These are phyloP conservation scores for Fusarium avenaceum DNA, from an alignment of 2,329 filamentous ascomycete genomes.

Conservation along the genomic window DNA sequence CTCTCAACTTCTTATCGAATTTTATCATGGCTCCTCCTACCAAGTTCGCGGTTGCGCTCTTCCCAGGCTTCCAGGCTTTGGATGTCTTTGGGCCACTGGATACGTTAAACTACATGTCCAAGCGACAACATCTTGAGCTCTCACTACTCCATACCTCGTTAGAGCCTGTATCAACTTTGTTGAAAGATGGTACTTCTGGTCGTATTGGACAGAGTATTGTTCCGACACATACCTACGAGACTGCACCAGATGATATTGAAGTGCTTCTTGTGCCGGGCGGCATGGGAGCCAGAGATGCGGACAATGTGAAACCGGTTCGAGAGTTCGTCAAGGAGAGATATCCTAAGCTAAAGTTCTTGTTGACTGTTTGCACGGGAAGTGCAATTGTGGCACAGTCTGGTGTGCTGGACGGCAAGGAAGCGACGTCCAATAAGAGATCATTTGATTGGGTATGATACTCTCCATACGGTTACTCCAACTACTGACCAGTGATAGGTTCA, in stretches of 20 bases:
- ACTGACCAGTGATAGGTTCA: conserved; percentile 50
- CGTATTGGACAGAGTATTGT: conserved; percentile 51
- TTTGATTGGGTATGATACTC: conserved; percentile 54
- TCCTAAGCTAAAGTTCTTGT: conserved; percentile 62
- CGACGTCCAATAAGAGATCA: conserved; percentile 72
- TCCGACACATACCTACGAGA: conserved; percentile 56
- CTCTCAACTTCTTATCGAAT: not conserved
- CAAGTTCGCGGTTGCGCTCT: conserved; percentile 43
- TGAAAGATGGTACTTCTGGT: conserved; percentile 7
- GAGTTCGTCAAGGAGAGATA: conserved; percentile 61
- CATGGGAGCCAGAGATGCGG: conserved; percentile 48
- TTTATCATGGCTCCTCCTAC: conserved; percentile 30
- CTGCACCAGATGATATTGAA: conserved; percentile 53
- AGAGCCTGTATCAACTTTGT: conserved; percentile 50
- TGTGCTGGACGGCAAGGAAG: conserved; percentile 67
- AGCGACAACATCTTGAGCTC: conserved; percentile 42
- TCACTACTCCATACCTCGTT: conserved; percentile 48
- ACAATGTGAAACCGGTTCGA: conserved; percentile 44
- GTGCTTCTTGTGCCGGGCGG: conserved; percentile 59
- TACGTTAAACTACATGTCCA: conserved; percentile 51
- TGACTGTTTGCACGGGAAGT: conserved; percentile 75
- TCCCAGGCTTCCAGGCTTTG: conserved; percentile 45
- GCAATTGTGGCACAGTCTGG: conserved; percentile 67
- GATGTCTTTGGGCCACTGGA: conserved; percentile 55
- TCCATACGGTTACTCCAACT: accelerated